Percentiles rank a stretch among this genome's conserved stretches.
Conservation (phyloP, 176 grass and related monocot species). For the Phragmites australis region DNA sequence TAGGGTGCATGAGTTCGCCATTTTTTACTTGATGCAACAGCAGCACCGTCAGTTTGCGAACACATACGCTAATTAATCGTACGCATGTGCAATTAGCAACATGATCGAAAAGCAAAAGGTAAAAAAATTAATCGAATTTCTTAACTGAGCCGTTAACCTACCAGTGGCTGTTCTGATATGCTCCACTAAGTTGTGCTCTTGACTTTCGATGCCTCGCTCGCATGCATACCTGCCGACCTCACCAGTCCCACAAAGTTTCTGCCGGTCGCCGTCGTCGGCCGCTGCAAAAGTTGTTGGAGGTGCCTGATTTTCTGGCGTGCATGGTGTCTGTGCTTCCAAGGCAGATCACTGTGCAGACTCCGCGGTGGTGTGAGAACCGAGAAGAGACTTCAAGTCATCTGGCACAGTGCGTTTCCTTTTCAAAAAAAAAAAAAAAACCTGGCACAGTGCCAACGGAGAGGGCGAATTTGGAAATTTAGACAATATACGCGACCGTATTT, state of each 20-base stretch:
- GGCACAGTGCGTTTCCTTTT: too few relatives aligned
- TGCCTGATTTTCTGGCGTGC: neutral
- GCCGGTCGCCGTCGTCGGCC: neutral
- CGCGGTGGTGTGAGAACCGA: neutral
- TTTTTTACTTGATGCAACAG: neutral
- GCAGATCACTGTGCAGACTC: neutral
- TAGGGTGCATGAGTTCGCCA: neutral
- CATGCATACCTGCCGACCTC: neutral
- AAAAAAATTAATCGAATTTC: neutral
- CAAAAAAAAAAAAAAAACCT: too few relatives aligned
- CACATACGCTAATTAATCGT: neutral
- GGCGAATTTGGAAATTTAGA: too few relatives aligned
- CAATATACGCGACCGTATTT: too few relatives aligned
- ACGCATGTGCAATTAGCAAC: neutral
- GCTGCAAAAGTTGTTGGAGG: neutral
- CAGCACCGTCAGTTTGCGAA: neutral
- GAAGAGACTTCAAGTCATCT: too few relatives aligned
- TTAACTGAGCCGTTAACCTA: neutral
- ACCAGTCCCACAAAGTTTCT: neutral
- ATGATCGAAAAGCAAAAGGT: neutral
- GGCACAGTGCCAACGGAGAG: too few relatives aligned
- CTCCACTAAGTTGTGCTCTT: constrained; percentile 2
- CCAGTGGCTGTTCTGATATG: neutral
- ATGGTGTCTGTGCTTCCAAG: neutral
- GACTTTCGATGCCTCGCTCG: neutral